Evolutionary conservation across 768 basidiomycete genomes (phyloP).

Genomic region (Gloeostereum incarnatum): DNA sequence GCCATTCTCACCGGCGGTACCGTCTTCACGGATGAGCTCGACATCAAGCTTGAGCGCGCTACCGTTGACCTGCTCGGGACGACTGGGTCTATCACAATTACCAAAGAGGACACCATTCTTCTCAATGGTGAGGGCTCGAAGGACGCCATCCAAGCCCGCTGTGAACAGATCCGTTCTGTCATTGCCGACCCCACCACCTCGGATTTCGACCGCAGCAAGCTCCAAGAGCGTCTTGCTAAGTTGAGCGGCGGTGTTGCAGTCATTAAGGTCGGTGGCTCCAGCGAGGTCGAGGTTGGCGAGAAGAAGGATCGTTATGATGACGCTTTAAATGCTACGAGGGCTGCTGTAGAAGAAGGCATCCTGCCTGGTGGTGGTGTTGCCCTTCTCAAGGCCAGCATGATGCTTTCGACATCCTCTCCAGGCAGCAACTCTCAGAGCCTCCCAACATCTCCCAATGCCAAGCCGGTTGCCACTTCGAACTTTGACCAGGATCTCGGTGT

Average conservation of each 20-base stretch:
- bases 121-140: constrained; percentile 93
- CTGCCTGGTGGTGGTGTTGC: constrained; percentile 96
- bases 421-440: constrained; percentile 36
- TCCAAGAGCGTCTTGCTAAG: constrained; percentile 97
- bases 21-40: constrained; percentile 94
- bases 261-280: constrained; percentile 92
- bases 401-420: constrained; percentile 51
- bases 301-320: constrained; percentile 99
- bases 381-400: constrained; percentile 74
- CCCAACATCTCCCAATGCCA: constrained; percentile 45
- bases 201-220: constrained; percentile 91
- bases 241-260: constrained; percentile 94
- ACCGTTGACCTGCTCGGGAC: constrained; percentile 85
- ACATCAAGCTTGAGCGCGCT: constrained; percentile 93
- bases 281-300: constrained; percentile 95
- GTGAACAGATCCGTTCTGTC: constrained; percentile 89
- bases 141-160: constrained; percentile 83
- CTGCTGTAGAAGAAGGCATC: constrained; percentile 97
- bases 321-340: constrained; percentile 95
- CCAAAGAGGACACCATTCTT: constrained; percentile 96
- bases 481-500: constrained; percentile 98
- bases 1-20: constrained; percentile 97
- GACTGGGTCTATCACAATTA: constrained; percentile 86
- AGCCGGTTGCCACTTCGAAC: constrained; percentile 73
- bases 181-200: constrained; percentile 76